Evolutionary conservation across 306 rosid genomes (phyloP), one percentile per base, ranked within the genome.

Genomic region (Acacia crassicarpa): DNA sequence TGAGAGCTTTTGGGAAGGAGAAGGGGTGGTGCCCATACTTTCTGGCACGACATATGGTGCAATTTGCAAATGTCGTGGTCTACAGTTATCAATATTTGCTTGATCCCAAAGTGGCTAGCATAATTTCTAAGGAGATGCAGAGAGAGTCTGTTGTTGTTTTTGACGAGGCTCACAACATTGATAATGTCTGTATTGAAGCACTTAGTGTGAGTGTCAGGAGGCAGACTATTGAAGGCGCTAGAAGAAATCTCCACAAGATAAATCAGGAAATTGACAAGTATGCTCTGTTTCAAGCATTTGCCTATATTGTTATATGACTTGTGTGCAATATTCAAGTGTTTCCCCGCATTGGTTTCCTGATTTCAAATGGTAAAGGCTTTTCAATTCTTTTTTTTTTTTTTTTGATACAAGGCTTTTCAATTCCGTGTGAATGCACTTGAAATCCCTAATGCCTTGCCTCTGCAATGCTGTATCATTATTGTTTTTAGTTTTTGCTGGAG

Each of bases 171-270:
- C 98, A 95, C 75, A 95, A 93, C 84, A 93, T 95, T 0, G 98
- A 95, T 82, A 95, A 95, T 85, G 98, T 95, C 67, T 93, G 99
- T 82, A 95, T 95, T 25, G 98, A 95, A 89, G 99, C 99, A 1
- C 97, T 95, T 59, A 95, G 99, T 79, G 99, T 93, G 78, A 91
- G 99, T 83, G 99, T 93, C 84, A 93, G 98, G 87, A 93, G 95
- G 88, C 98, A 95, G 88, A 95, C 98, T 45, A 84, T 95, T 82
- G 99, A 95, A 76, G 99, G 99, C 38, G 97, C 99, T 46, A 91
- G 93, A 78, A 88, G 98, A 84, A 95, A 95, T 88, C 93, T 95
- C 63, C 83, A 27, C 80, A 91, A 84, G 89, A 95, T 95, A 97
- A 85, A 87, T 58, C 95, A 93, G 84, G 98, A 93, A 85, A 89